Conservation (phyloP, 179 eudicot species). For the Silene noctiflora region DNA sequence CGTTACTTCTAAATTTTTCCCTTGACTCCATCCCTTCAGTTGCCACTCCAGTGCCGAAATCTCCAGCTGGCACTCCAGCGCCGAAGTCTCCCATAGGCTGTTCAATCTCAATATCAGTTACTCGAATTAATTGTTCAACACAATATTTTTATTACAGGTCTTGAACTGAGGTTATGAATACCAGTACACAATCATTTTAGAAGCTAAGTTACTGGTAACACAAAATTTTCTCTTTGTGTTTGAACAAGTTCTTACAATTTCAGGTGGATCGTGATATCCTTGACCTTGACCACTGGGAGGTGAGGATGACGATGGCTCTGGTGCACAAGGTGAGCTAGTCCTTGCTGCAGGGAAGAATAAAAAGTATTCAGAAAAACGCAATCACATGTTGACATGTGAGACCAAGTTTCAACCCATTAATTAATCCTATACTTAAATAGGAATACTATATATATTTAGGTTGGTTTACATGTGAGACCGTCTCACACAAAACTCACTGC, state of each 20-base stretch:
- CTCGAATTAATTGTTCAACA: neutral
- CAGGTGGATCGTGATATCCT: conserved; percentile 38
- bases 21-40: conserved; percentile 39
- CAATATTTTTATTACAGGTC: too few relatives aligned
- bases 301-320: conserved; percentile 61
- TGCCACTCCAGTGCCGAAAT: conserved; percentile 39
- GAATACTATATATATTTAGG: too few relatives aligned
- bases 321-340: conserved; percentile 44
- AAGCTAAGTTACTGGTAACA: too few relatives aligned
- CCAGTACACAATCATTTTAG: too few relatives aligned
- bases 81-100: conserved; percentile 49
- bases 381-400: neutral
- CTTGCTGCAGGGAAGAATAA: conserved; percentile 40
- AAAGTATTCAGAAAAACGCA: neutral
- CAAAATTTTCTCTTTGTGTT: too few relatives aligned
- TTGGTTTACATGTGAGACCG: too few relatives aligned
- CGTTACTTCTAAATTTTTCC: conserved; percentile 47
- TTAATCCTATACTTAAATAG: too few relatives aligned
- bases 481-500: too few relatives aligned
- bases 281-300: conserved; percentile 35
- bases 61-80: too few relatives aligned
- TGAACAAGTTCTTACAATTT: conserved; percentile 39
- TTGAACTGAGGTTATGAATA: too few relatives aligned
- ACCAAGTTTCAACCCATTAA: neutral
- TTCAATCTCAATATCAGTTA: conserved; percentile 20